Base-by-base conservation (phyloP, 1,284 basidiomycete genomes). In the Puccinia triticina region DNA sequence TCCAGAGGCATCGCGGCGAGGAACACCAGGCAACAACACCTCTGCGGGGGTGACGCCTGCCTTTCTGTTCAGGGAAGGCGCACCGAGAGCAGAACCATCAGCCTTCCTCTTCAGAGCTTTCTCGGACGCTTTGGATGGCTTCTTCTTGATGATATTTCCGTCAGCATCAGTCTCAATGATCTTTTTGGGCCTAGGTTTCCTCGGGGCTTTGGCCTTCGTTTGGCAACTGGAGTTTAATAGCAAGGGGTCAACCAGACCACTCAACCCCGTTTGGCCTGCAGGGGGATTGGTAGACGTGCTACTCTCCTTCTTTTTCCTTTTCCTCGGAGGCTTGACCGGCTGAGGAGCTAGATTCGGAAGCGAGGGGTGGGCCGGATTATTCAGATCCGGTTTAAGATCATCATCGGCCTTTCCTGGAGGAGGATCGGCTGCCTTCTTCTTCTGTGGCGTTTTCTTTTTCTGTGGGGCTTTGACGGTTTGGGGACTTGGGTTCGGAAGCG, bases 1-100 rank as follows among this genome's bases (percentile, higher is more conserved):
- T 7, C 50, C 76, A 59, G 80, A 84, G 37, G 74, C 7, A 23
- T 86, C 85, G 18, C 88, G 87, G 82, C 88, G 88, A 21, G 88
- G 86, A 14, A 87, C 86, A 84, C 88, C 88, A 4, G 84, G 83
- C 37, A 84, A 77, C 10, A 57, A 77, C 10, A 57, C 75, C 53
- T 83, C 83, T 53, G 75, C 69, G 12, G 82, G 37, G 10, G 40
- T 59, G 40, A 75, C 50, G 4, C 77, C 37, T 8, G 57, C 53
- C 26, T 53, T n/a, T n/a, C n/a, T 71, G 16, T 50, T 69, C 32
- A 18, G 14, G 29, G n/a, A 26, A 73, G 37, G 29, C 29, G 48
- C 26, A 32, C 23, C 61, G 48, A 23, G 5, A 64, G 4, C 43
- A 78, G 53, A 55, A 48, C 34, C 34, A 84, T 43, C 55, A 16